These are phyloP conservation scores for Senna tora DNA, from an alignment of 306 rosid genomes.

Conservation along the genomic window DNA sequence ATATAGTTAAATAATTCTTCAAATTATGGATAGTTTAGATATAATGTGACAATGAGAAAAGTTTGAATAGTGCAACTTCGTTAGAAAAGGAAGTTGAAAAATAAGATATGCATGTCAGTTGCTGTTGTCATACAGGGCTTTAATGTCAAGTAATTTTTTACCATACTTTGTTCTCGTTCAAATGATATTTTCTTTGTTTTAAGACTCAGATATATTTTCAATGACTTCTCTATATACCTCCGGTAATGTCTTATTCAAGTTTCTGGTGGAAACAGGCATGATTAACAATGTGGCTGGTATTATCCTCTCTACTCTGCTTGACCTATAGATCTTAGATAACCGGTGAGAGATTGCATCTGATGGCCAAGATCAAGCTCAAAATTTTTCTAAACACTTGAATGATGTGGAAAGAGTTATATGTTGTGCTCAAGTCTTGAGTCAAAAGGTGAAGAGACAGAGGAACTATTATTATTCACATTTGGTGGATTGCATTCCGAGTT, in stretches of 20 bases:
- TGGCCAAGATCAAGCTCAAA: constrained; percentile 36
- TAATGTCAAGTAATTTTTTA: neutral
- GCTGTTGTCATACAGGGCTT: constrained; percentile 9
- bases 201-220: constrained; percentile 57
- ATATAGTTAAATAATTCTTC: constrained; percentile 4
- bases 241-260: constrained; percentile 80
- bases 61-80: neutral
- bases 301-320: constrained; percentile 51
- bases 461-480: constrained; percentile 31
- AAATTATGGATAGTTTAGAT: constrained; percentile 1
- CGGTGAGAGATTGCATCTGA: constrained; percentile 40
- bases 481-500: constrained; percentile 38
- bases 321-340: constrained; percentile 38
- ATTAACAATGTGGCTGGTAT: constrained; percentile 57
- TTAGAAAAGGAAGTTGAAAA: constrained; percentile 10
- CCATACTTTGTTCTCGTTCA: constrained; percentile 30
- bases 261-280: constrained; percentile 58
- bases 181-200: constrained; percentile 33
- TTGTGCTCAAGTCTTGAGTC: constrained; percentile 32
- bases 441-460: constrained; percentile 43
- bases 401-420: constrained; percentile 44
- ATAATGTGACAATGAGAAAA: too few species aligned
- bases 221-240: constrained; percentile 59
- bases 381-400: constrained; percentile 42
- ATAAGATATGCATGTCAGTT: constrained; percentile 24